Evolutionary conservation across 768 basidiomycete species (phyloP), one percentile per base, ranked within the genome.

Genomic region (Gautieria morchelliformis): DNA sequence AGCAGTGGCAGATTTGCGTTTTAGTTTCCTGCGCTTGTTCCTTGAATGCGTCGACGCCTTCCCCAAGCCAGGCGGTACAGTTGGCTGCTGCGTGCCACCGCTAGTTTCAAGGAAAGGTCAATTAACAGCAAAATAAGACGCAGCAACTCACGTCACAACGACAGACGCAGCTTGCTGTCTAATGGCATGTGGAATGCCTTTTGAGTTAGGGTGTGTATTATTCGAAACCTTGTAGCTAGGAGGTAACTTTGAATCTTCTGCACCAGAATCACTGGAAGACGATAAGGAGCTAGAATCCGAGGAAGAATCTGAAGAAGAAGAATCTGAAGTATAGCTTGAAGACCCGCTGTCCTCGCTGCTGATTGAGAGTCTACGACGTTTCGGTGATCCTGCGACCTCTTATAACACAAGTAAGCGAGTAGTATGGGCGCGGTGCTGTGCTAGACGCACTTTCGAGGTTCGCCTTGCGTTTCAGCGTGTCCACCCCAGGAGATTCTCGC

Each of bases 1-100:
- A 5, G 57, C 14, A 41, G 77, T 77, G 5, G 81, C 68, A 0
- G 78, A 1, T 57, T 66, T 63, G 30, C 74, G 71, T 70, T 76
- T 79, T 14, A 74, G 67, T 41, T 78, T 75, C 35, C 83, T 72
- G 35, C 84, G 78, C n/a, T 75, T 63, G 64, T 86, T 85, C 5
- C 84, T 76, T 22, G 70, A 69, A 15, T 76, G 79, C 2, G 84
- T 86, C 2, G 77, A 66, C 0, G 77, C 66, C 66, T 82, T 85
- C 14, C 84, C 84, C 22, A 71, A 67, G 3, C 84, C 84, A 0
- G 84, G 84, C 1, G 84, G 82, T 9, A 84, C 75, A 52, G 30
- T 63, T 12, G 12, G 11, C 20, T 27, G 37, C n/a, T 47, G 47
- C 15, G 14, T 17, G 11, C 22, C 1, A 20, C 27, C n/a, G 15